Base-by-base conservation (phyloP, 2,329 filamentous ascomycete genomes). In the Arachnomyces sp. region DNA sequence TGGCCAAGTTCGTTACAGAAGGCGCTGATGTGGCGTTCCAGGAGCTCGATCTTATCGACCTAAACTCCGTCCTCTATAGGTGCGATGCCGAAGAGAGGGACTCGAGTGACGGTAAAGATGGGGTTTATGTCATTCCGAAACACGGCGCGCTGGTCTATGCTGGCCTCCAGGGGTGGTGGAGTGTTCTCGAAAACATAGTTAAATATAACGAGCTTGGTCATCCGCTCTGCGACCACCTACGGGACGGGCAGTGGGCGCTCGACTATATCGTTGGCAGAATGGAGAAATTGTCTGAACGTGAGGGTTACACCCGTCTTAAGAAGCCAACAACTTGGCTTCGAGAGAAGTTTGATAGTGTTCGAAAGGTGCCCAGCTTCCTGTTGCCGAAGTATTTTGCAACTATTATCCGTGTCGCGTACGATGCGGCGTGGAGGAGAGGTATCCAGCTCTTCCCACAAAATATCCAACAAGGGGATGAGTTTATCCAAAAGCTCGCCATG, bases 91-190 rank as follows among this genome's bases (percentile, higher is more conserved):
- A 98, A 61, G 93, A 85, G 62, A 76, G 78, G 35, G 87, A 92
- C 50, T 78, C 76, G 5, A 94, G 84, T 48, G 75, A 74, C 38
- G 86, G 87, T 3, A 74, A 76, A 44, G 86, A 95, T 58, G 90
- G 92, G n/a, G 81, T 81, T 7, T 98, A 96, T 64, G 76, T 81
- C 38, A 82, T 98, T 48, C 92, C 92, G 1, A 81, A 81, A 1
- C 72, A 88, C 56, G 90, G 89, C 2, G 79, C 83, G 43, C 74
- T 95, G 31, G 85, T 95, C 2, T 98, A 96, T 61, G 90, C 90
- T 44, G 92, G 92, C 45, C 73, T 98, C n/a, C 92, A 98, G 61
- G 93, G 93, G 29, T 98, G 92, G 90, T 94, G 90, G 88, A 95
- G 88, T 58, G 71, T 94, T 1, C 68, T 98, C 31, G 82, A 87